These are phyloP conservation scores for Mycena latifolia DNA, from an alignment of 768 basidiomycete genomes.

Conservation along the genomic window DNA sequence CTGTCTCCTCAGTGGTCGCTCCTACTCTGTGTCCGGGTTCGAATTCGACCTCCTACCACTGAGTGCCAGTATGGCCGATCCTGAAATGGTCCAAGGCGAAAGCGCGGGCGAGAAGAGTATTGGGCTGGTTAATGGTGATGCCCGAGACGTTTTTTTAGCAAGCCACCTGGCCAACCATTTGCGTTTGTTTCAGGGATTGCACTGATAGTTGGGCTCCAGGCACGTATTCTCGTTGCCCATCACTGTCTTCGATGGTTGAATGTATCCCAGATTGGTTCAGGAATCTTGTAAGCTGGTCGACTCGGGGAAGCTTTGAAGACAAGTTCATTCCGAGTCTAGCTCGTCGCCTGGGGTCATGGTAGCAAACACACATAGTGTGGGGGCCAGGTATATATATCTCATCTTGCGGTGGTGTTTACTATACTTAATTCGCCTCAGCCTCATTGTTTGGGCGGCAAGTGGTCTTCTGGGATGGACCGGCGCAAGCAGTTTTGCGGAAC, in stretches of 20 bases:
- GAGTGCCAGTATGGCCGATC: conserved; percentile 81
- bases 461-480: conserved; percentile 96
- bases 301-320: not conserved
- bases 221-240: conserved; percentile 42
- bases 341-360: conserved; percentile 95
- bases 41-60: conserved; percentile 87
- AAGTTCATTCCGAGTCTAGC: conserved; percentile 50
- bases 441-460: conserved; percentile 86
- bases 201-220: conserved; percentile 86
- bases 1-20: conserved; percentile 54
- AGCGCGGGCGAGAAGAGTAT: conserved; percentile 75
- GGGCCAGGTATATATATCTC: conserved; percentile 58
- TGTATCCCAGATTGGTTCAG: conserved; percentile 80
- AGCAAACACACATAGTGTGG: conserved; percentile 89
- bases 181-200: conserved; percentile 75
- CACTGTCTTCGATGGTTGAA: not conserved
- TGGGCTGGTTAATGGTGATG: conserved; percentile 77
- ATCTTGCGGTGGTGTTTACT: too few relatives aligned
- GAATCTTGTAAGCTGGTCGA: conserved; percentile 80
- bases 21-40: conserved; percentile 81
- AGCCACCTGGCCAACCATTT: conserved; percentile 4
- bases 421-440: conserved; percentile 52
- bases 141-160: conserved; percentile 36
- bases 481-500: conserved; percentile 92
- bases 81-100: conserved; percentile 62